Percentiles rank a stretch among this genome's conserved stretches.
These are phyloP conservation scores for Endocalyx cinctus DNA, from an alignment of 2,329 filamentous ascomycete species.

Conservation along the genomic window DNA sequence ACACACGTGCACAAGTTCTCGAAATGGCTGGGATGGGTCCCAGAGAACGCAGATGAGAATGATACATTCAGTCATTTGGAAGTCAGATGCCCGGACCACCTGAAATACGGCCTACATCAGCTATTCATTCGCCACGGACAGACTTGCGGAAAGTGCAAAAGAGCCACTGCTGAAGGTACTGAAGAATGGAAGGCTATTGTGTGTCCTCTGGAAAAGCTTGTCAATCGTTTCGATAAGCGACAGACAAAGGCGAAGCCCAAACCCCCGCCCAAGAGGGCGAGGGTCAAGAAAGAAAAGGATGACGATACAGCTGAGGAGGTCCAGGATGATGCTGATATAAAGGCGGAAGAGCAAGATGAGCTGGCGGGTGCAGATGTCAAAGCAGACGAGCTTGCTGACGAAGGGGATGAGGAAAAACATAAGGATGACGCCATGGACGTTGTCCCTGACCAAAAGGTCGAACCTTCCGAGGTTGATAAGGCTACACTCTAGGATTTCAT, in stretches of 20 bases:
- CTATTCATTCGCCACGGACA: slow-evolving; percentile 51
- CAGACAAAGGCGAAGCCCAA: slow-evolving; percentile 16
- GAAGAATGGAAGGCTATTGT: slow-evolving; percentile 55
- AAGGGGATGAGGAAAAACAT: background rate
- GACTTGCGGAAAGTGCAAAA: slow-evolving; percentile 41
- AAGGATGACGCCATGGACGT: background rate
- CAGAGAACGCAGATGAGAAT: slow-evolving; percentile 40
- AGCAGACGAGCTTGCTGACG: background rate
- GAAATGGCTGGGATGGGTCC: slow-evolving; percentile 52
- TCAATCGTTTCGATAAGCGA: slow-evolving; percentile 29
- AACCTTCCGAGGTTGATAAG: background rate
- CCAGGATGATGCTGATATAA: slow-evolving; percentile 2
- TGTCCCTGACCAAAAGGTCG: background rate
- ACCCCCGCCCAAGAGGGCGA: slow-evolving; percentile 6
- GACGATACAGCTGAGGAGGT: slow-evolving; percentile 3
- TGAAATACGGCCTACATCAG: slow-evolving; percentile 53
- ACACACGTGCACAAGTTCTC: slow-evolving; percentile 52
- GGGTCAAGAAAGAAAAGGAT: slow-evolving; percentile 8
- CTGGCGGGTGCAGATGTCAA: slow-evolving; percentile 5
- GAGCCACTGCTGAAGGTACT: slow-evolving; percentile 52
- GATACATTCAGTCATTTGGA: slow-evolving; percentile 51
- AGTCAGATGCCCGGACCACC: slow-evolving; percentile 42
- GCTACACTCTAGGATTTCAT: no score
- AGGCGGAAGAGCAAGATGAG: slow-evolving; percentile 3
- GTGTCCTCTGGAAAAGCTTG: slow-evolving; percentile 38